Conservation (phyloP, 345 rosid genomes). For the Kandelia obovata region DNA sequence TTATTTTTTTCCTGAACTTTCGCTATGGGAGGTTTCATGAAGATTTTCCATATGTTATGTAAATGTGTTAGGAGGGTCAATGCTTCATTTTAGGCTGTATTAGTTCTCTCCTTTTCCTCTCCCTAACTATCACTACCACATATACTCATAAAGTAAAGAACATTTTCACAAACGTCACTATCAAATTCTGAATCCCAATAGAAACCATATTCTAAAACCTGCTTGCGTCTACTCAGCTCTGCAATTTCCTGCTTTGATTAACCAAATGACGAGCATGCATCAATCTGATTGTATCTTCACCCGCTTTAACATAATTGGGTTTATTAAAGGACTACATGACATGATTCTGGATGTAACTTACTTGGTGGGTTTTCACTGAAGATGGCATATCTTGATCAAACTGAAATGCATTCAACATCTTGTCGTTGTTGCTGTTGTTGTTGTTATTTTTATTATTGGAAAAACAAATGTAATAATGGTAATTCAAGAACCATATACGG, state of each 20-base stretch:
- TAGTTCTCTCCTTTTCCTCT: too few relatives aligned
- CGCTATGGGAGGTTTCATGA: too few relatives aligned
- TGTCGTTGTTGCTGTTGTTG: background rate
- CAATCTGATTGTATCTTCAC: background rate
- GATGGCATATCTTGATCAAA: background rate
- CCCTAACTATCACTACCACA: too few relatives aligned
- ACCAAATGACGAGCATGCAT: background rate
- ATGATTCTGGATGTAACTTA: background rate
- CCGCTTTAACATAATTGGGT: background rate
- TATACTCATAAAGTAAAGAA: too few relatives aligned
- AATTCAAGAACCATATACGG: background rate
- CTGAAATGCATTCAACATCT: background rate
- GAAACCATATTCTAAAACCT: conserved; percentile 6
- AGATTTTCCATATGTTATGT: too few relatives aligned
- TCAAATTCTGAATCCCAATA: conserved; percentile 2
- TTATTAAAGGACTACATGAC: background rate
- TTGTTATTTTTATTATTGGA: background rate
- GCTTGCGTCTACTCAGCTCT: background rate
- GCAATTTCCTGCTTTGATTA: conserved; percentile 6
- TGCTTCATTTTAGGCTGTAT: too few relatives aligned
- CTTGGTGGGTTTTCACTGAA: background rate
- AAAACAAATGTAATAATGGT: too few relatives aligned
- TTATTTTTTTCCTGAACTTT: too few relatives aligned
- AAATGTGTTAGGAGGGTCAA: too few relatives aligned
- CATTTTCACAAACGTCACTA: too few relatives aligned